A percentile compares a stretch with the other conserved stretches of the same genome.
phyloP scores from a whole-genome alignment of 2,329 filamentous ascomycete genomes.

The Spiromastix sp. region DNA sequence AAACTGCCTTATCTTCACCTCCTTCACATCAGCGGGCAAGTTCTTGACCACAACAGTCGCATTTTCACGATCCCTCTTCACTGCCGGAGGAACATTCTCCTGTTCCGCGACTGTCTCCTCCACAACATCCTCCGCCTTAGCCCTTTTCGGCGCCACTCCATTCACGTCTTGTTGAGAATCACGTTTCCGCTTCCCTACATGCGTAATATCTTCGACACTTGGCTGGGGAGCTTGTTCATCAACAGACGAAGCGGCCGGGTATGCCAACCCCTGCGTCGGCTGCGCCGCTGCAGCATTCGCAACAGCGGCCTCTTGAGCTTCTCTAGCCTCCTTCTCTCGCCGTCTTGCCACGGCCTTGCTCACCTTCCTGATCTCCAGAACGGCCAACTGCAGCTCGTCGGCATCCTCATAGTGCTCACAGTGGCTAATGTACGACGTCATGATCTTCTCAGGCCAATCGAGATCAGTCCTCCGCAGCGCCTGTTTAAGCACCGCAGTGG shows the following conservation, averaged over 20 bases:
- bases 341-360: slow-evolving; percentile 53
- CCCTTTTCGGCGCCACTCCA: slow-evolving; percentile 56
- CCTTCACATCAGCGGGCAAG: slow-evolving; percentile 58
- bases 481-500: slow-evolving; percentile 65
- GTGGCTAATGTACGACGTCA: slow-evolving; percentile 37
- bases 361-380: slow-evolving; percentile 62
- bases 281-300: slow-evolving; percentile 12
- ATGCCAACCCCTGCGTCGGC: slow-evolving; percentile 9
- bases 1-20: slow-evolving; percentile 71
- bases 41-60: slow-evolving; percentile 73
- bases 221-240: slow-evolving; percentile 18
- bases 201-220: slow-evolving; percentile 20
- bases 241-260: slow-evolving; percentile 18
- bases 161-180: slow-evolving; percentile 44
- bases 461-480: slow-evolving; percentile 48
- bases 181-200: slow-evolving; percentile 60
- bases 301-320: slow-evolving; percentile 33
- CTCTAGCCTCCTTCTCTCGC: slow-evolving; percentile 55
- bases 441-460: slow-evolving; percentile 41
- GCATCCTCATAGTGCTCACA: slow-evolving; percentile 86
- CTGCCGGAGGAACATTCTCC: slow-evolving; percentile 26
- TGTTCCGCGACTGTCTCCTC: slow-evolving; percentile 23
- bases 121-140: slow-evolving; percentile 38
- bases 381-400: slow-evolving; percentile 60
- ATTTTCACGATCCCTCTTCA: slow-evolving; percentile 80